Evolutionary conservation across 2,329 filamentous ascomycete species (phyloP).

Genomic region (Epichloe coenophiala): DNA sequence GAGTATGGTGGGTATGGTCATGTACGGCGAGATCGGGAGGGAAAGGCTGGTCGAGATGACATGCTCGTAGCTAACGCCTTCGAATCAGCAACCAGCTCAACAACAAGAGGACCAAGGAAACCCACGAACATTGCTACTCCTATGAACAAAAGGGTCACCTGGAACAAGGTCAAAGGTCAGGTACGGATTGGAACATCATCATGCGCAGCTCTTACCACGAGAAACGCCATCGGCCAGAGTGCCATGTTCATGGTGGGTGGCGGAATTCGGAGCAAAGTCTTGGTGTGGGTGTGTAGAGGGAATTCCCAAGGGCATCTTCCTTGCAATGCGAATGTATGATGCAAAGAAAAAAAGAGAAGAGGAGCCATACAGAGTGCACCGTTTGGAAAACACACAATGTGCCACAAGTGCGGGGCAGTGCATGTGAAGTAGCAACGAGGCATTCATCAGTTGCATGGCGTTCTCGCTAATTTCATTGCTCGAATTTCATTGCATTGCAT

Average conservation of each 20-base stretch:
- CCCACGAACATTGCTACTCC: slow-evolving; percentile 1
- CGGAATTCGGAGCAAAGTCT: neutral
- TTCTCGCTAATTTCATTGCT: neutral
- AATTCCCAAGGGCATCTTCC: neutral
- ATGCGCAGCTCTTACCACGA: neutral
- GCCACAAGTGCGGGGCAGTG: neutral
- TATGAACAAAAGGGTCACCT: neutral
- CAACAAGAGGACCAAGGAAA: neutral
- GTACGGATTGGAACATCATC: neutral
- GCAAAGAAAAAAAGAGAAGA: neutral
- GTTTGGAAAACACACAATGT: neutral
- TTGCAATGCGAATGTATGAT: too few species aligned
- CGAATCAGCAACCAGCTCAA: neutral
- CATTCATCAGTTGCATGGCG: neutral
- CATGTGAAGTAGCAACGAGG: neutral
- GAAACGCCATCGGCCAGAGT: neutral
- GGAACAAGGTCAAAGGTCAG: neutral
- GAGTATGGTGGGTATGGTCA: neutral
- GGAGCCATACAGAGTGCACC: neutral
- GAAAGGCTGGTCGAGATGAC: slow-evolving; percentile 1
- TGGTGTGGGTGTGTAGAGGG: neutral
- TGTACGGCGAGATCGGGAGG: slow-evolving; percentile 1
- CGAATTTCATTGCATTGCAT: too few species aligned
- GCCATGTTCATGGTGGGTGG: neutral
- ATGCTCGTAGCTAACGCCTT: slow-evolving; percentile 1